Percentiles rank a stretch among this genome's conserved stretches.
Evolutionary conservation across 805 yeast genomes (phyloP).

Genomic region (Candida anglica): DNA sequence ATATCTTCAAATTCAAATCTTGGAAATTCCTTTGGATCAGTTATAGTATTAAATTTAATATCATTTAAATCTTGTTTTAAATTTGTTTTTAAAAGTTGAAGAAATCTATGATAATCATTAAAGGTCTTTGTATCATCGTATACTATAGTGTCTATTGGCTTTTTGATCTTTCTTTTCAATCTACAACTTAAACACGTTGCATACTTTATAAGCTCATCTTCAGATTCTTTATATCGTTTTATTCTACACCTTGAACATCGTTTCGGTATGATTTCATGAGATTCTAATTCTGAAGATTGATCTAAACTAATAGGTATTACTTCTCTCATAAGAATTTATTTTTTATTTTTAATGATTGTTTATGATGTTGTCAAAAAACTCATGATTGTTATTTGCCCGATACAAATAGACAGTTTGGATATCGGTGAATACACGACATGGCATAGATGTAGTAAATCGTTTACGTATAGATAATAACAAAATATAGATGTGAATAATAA

Average conservation of each 20-base stretch:
- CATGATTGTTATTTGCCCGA: no score
- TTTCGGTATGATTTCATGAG: no score
- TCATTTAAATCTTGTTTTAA: conserved; percentile 1
- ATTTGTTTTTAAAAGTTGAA: conserved; percentile 2
- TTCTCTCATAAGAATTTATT: no score
- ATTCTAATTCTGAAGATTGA: no score
- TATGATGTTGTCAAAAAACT: no score
- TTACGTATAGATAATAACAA: no score
- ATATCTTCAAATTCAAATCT: conserved; percentile 3
- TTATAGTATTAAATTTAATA: conserved; percentile 1
- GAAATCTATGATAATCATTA: conserved; percentile 1
- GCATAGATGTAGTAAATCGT: no score
- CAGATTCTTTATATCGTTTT: conserved; percentile 5
- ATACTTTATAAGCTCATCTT: conserved; percentile 4
- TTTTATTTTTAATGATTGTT: no score
- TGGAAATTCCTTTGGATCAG: conserved; percentile 2
- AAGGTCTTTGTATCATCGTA: background rate
- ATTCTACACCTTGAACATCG: conserved; percentile 6
- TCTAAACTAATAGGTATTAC: no score
- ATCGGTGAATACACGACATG: no score
- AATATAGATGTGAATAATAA: no score
- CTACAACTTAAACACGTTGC: conserved; percentile 6
- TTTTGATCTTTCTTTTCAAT: conserved; percentile 4
- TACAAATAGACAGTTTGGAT: no score
- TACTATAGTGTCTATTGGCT: background rate